Conservation (phyloP, 2,329 filamentous ascomycete species). For the Ascocoryne sarcoides region DNA sequence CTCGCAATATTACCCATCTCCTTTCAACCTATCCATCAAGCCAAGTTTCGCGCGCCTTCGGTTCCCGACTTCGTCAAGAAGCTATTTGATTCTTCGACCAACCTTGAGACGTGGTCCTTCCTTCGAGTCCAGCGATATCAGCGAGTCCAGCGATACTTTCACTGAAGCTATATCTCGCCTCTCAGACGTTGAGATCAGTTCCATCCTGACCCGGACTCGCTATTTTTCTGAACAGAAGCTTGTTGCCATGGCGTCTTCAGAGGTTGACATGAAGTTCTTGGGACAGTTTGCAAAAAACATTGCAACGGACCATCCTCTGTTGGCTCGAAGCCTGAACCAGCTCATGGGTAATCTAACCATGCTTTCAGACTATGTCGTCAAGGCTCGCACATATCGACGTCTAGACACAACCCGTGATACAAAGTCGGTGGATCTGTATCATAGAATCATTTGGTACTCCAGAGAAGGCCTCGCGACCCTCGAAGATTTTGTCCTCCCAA, state of each 20-base stretch:
- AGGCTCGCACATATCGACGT: conserved; percentile 72
- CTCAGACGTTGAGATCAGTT: too few relatives aligned
- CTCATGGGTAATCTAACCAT: conserved; percentile 85
- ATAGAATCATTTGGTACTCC: conserved; percentile 92
- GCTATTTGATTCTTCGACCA: too few relatives aligned
- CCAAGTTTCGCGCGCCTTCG: too few relatives aligned
- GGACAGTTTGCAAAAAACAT: conserved; percentile 78
- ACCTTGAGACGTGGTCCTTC: too few relatives aligned
- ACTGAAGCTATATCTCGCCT: too few relatives aligned
- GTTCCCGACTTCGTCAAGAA: too few relatives aligned
- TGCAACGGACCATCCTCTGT: conserved; percentile 65
- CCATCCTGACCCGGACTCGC: background rate
- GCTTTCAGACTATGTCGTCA: conserved; percentile 73
- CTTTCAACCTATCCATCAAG: too few relatives aligned
- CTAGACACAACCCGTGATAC: conserved; percentile 73
- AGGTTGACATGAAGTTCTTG: conserved; percentile 96
- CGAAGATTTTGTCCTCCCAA: conserved; percentile 79
- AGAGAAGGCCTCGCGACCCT: conserved; percentile 83
- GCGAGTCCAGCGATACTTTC: too few relatives aligned
- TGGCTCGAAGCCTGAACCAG: conserved; percentile 80
- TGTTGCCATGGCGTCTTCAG: conserved; percentile 75
- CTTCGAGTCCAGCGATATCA: too few relatives aligned
- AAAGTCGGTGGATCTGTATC: conserved; percentile 73
- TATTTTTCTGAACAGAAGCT: background rate
- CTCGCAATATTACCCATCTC: too few relatives aligned